Percentiles rank a stretch among this genome's conserved stretches.
phyloP scores from a whole-genome alignment of 768 basidiomycete genomes.

The Gautieria morchelliformis region DNA sequence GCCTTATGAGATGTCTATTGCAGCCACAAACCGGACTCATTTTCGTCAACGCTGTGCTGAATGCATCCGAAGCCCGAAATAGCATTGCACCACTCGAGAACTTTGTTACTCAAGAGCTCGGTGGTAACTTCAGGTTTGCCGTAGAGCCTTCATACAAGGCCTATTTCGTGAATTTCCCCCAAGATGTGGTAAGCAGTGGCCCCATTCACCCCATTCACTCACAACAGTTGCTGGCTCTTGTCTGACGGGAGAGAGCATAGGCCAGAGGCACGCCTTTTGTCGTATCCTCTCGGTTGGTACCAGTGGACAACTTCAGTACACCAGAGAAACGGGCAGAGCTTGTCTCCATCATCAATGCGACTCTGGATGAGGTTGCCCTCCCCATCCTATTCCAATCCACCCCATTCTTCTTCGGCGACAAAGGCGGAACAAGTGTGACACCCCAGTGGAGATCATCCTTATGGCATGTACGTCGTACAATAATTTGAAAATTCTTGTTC shows the following conservation, averaged over 20 bases:
- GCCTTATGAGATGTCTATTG: not conserved
- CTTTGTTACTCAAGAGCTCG: not conserved
- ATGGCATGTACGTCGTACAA: not conserved
- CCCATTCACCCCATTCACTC: not conserved
- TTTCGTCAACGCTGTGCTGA: not conserved
- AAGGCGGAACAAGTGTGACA: not conserved
- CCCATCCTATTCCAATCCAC: not conserved
- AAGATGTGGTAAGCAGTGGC: not conserved
- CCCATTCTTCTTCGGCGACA: not conserved
- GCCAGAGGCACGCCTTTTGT: not conserved
- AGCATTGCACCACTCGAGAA: not conserved
- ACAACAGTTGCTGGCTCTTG: not conserved
- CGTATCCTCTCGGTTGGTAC: not conserved
- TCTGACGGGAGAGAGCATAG: not conserved
- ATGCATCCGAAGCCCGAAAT: not conserved
- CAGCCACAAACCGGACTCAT: not conserved
- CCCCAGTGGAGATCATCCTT: not conserved
- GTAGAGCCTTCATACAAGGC: not conserved
- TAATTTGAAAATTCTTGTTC: not conserved
- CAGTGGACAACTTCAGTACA: not conserved
- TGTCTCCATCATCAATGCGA: not conserved
- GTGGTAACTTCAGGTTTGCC: too few relatives aligned
- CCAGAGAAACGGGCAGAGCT: not conserved
- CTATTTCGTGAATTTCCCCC: not conserved
- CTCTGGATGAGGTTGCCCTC: not conserved